phyloP scores from a whole-genome alignment of 768 basidiomycete species.

The Gyrodon lividus region DNA sequence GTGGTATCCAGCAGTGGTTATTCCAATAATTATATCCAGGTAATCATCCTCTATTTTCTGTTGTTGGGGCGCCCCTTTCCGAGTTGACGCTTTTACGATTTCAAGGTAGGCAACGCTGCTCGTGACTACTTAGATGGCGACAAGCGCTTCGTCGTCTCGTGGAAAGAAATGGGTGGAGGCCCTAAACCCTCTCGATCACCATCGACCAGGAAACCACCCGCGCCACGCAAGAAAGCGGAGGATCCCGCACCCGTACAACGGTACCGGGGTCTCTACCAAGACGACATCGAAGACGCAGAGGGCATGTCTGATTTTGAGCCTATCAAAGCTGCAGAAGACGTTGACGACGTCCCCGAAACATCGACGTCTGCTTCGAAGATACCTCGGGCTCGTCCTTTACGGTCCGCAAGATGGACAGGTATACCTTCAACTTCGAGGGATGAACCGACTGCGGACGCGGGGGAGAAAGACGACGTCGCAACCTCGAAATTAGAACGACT shows the following conservation, averaged over 20 bases:
- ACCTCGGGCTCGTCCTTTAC: slow-evolving; percentile 14
- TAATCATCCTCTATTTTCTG: slow-evolving; percentile 16
- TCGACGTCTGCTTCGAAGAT: slow-evolving; percentile 3
- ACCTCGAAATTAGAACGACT: slow-evolving; percentile 12
- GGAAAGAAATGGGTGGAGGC: slow-evolving; percentile 24
- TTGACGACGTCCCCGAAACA: neutral
- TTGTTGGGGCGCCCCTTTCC: neutral
- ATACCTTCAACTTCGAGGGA: neutral
- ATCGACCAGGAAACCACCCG: slow-evolving; percentile 8
- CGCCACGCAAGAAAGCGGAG: slow-evolving; percentile 16
- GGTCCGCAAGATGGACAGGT: neutral
- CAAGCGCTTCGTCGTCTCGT: slow-evolving; percentile 23
- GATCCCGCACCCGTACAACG: neutral
- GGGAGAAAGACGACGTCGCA: slow-evolving; percentile 8
- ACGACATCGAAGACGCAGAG: slow-evolving; percentile 28
- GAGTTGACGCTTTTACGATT: slow-evolving; percentile 1
- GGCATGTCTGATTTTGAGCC: slow-evolving; percentile 18
- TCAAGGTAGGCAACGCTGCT: slow-evolving; percentile 20
- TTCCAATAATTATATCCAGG: slow-evolving; percentile 53
- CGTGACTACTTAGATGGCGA: slow-evolving; percentile 18
- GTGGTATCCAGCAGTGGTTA: slow-evolving; percentile 48
- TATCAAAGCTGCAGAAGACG: slow-evolving; percentile 11
- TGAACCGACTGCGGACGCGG: neutral
- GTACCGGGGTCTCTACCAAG: slow-evolving; percentile 20
- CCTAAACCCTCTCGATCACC: neutral